Base-by-base conservation (phyloP, 2,329 filamentous ascomycete species). In the Penicillium concentricum region DNA sequence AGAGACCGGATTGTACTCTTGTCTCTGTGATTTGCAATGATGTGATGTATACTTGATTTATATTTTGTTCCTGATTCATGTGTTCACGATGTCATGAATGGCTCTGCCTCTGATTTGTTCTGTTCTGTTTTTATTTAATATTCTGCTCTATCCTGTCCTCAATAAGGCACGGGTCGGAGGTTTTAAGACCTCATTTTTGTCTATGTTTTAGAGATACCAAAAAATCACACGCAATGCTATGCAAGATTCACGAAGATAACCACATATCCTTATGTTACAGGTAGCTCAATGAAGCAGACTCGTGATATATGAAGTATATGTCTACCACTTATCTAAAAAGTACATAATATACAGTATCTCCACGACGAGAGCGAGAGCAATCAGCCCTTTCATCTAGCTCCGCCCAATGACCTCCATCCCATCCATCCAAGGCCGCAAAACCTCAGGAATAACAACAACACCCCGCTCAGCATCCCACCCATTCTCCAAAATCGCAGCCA, bases 401-500 rank as follows among this genome's bases (percentile, higher is more conserved):
- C 42, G 20, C 32, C 80, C 82, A 70, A 94, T 90, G 63, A 78
- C 82, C 48, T 88, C 83, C 70, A 83, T 78, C 0, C 88, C 89
- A 56, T 87, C 88, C 92, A 99, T 96, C 82, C 87, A 97, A 22
- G 85, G 85, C 69, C 88, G 82, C 71, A 99, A 74, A 18, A 88
- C 89, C 74, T 91, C 84, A 0, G 94, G 94, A 7, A 99, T 84
- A 2, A 79, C 78, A 8, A 97, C 90, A 2, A 82, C 83, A 67
- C 80, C 81, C 20, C 80, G 81, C 24, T 79, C 69, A 68, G 92
- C 88, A 68, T 94, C 84, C 90, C 92, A 99, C 1, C 91, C 89
- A 68, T 92, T 91, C 79, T 99, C 94, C 62, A 99, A 72, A 49
- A 99, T 81, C 6, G 92, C 92, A 24, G 94, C 92, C 57, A 99